Percentiles rank a stretch among this genome's conserved stretches.
phyloP scores from a whole-genome alignment of 106 monocot species.

The Vanilla planifolia region DNA sequence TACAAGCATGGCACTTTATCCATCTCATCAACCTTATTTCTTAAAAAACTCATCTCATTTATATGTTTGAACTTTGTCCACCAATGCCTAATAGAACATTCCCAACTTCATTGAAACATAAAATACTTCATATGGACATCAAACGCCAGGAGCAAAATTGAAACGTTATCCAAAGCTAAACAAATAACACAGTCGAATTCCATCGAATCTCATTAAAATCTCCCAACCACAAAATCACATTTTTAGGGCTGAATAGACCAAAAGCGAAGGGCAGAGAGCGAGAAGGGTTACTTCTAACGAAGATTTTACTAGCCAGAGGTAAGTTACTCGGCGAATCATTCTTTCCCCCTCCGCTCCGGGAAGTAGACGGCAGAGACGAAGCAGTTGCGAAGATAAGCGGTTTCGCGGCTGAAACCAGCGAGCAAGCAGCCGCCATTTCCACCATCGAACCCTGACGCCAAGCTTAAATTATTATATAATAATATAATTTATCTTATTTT shows the following conservation, averaged over 20 bases:
- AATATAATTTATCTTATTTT: no score
- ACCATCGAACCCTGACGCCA: no score
- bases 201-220: no score
- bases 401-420: not conserved
- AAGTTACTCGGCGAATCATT: not conserved
- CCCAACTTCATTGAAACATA: not conserved
- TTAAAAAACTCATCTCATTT: no score
- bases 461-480: constrained; percentile 21
- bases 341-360: not conserved
- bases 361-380: not conserved
- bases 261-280: not conserved
- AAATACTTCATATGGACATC: not conserved
- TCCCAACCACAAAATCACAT: not conserved
- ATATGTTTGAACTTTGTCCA: no score
- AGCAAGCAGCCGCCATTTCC: not conserved
- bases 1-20: no score
- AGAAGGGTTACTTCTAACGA: not conserved
- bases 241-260: not conserved
- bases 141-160: not conserved
- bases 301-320: constrained; percentile 3
- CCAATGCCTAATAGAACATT: not conserved
- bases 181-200: no score
- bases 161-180: no score
- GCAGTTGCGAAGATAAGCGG: not conserved
- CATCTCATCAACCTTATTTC: no score